These are phyloP conservation scores for Candida ficus DNA, from an alignment of 805 yeast genomes.

Conservation along the genomic window DNA sequence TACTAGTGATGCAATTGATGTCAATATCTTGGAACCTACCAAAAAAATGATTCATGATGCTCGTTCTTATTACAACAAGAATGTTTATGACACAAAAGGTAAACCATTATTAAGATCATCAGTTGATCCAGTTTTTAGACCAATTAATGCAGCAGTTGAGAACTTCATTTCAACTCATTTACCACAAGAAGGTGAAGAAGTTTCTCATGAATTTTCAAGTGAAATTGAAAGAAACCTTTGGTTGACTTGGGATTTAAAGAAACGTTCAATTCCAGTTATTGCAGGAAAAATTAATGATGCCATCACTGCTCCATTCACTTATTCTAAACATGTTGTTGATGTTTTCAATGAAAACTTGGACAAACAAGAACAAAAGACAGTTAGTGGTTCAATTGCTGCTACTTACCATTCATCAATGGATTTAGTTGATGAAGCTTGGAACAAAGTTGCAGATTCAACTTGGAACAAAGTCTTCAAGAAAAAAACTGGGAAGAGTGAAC, in stretches of 20 bases:
- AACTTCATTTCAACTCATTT: slow-evolving; percentile 37
- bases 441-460: slow-evolving; percentile 6
- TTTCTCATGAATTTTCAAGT: slow-evolving; percentile 43
- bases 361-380: slow-evolving; percentile 32
- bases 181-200: slow-evolving; percentile 29
- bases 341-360: slow-evolving; percentile 36
- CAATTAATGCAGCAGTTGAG: slow-evolving; percentile 53
- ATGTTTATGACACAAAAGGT: slow-evolving; percentile 53
- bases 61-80: slow-evolving; percentile 46
- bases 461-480: slow-evolving; percentile 13
- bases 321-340: slow-evolving; percentile 30
- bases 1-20: slow-evolving; percentile 28
- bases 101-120: slow-evolving; percentile 59
- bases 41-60: slow-evolving; percentile 41
- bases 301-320: slow-evolving; percentile 31
- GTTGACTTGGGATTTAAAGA: slow-evolving; percentile 35
- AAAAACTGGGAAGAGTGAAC: background rate
- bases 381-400: slow-evolving; percentile 28
- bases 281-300: slow-evolving; percentile 23
- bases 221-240: slow-evolving; percentile 52
- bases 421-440: slow-evolving; percentile 28
- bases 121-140: slow-evolving; percentile 56
- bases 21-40: slow-evolving; percentile 41
- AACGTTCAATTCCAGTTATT: slow-evolving; percentile 33
- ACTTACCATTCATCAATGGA: slow-evolving; percentile 27